Evolutionary conservation across 2,329 filamentous ascomycete genomes (phyloP), one percentile per base, ranked within the genome.

Genomic region (Pleurostoma richardsiae): DNA sequence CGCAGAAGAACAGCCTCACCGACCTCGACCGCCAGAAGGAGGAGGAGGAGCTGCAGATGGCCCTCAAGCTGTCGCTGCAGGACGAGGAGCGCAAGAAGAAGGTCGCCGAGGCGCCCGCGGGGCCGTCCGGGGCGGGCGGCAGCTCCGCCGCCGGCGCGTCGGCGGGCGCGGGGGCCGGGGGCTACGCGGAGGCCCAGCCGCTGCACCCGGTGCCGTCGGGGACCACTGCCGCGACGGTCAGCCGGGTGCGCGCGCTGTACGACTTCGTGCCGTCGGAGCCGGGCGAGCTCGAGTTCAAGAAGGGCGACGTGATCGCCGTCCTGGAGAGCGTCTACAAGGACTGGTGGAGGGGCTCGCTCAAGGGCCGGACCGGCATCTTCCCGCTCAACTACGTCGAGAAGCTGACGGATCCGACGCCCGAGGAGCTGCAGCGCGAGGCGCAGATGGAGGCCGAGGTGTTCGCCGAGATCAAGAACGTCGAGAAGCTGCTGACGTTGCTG

Each of bases 341-440:
- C 67, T 99, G 94, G 94, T 99, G 94, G 94, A 92, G 95, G 58
- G 94, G 94, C 2, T 95, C 91, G 39, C 73, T 99, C 49, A 84
- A 91, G 62, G 94, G 94, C 26, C 90, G 96, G 67, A 96, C 90
- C 5, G 94, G 94, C 57, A 99, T 99, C 54, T 99, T 99, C 68
- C 94, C 94, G 5, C 79, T 99, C 54, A 99, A 99, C 71, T 99
- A 99, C 61, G 94, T 99, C 11, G 94, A 99, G 71, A 99, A 99
- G 68, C 74, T 99, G 53, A 84, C 91, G 46, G 94, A 99, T 61
- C 94, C 94, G 4, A 97, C 94, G 0, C 85, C 85, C 19, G 92
- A 97, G 56, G 94, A 99, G 74, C 69, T 99, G 55, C 90, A 96
- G 68, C 83, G 89, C 47, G 94, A 99, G 71, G 92, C 94, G 3